Evolutionary conservation across 1,284 basidiomycete genomes (phyloP), one percentile per base, ranked within the genome.

Genomic region (Stygiomarasmius scandens): DNA sequence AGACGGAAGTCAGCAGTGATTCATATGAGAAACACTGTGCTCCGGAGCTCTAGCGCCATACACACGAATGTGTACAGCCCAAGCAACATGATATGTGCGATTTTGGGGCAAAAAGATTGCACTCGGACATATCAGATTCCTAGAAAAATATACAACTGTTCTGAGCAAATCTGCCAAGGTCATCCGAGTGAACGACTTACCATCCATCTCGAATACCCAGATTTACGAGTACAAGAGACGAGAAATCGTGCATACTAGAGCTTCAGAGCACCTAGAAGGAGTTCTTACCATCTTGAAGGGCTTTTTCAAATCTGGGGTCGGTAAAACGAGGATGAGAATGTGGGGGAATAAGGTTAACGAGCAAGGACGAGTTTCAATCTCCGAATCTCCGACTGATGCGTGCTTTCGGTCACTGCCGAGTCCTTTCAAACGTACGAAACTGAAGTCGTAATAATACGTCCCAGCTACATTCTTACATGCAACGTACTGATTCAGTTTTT

Each of bases 1-100:
- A 92, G 90, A 87, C 88, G 86, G 16, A 85, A 79, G 50, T 89
- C 74, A 89, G 82, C 80, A 77, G 44, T 50, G 29, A 24, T 34
- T 24, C 25, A 19, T 53, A 66, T 66, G 61, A 55, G 41, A 12
- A 32, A 57, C 55, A 52, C 59, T 58, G 68, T 69, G 72, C 76
- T 74, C 79, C 79, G 82, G 82, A 84, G 83, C 83, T 84, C 83
- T 85, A 85, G 70, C 70, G 77, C 69, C 65, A 63, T 59, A 55
- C 63, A 66, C 58, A 57, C 58, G 55, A 19, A 23, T 48, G 45
- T 41, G 38, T 41, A 41, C 16, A 16, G 38, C 38, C 38, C 41
- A 52, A 61, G 64, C 72, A 77, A 76, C 77, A 79, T 77, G 77
- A 74, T 16, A 52, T 20, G 29, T 60, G 48, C 19, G 0, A 44